These are phyloP conservation scores for Tylopilus rubrobrunneus DNA, from an alignment of 768 basidiomycete genomes.

Conservation along the genomic window DNA sequence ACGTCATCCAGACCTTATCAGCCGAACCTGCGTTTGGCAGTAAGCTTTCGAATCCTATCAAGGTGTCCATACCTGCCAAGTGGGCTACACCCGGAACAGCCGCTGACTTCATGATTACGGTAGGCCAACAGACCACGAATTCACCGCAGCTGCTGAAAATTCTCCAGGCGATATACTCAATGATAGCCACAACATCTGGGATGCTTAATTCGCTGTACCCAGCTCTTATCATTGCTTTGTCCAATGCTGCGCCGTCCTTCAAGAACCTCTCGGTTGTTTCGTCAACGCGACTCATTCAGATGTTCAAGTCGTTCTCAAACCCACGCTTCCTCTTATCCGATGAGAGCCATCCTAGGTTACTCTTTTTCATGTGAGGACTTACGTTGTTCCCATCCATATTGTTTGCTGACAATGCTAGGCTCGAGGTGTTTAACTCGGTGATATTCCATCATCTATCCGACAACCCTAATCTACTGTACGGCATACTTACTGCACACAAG, in stretches of 20 bases:
- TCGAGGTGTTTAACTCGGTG: slow-evolving; percentile 89
- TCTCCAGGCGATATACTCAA: slow-evolving; percentile 76
- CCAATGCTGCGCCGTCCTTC: slow-evolving; percentile 86
- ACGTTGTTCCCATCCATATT: not conserved
- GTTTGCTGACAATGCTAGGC: slow-evolving; percentile 38
- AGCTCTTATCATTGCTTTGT: slow-evolving; percentile 84
- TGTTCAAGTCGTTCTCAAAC: slow-evolving; percentile 89
- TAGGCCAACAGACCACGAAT: slow-evolving; percentile 33
- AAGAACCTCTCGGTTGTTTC: slow-evolving; percentile 77
- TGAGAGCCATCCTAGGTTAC: slow-evolving; percentile 88
- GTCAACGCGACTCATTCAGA: slow-evolving; percentile 79
- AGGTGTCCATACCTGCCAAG: slow-evolving; percentile 66
- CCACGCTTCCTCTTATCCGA: slow-evolving; percentile 88
- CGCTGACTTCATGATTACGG: slow-evolving; percentile 86
- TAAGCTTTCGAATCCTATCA: slow-evolving; percentile 64
- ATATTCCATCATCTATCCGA: slow-evolving; percentile 73
- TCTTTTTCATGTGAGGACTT: slow-evolving; percentile 78
- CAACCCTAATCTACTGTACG: slow-evolving; percentile 87
- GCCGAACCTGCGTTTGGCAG: slow-evolving; percentile 75
- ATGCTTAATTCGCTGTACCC: slow-evolving; percentile 82
- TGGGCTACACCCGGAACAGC: slow-evolving; percentile 71
- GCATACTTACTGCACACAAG: slow-evolving; percentile 78
- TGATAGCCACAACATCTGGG: slow-evolving; percentile 86
- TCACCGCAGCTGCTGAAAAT: slow-evolving; percentile 7
- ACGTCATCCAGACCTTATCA: slow-evolving; percentile 88